A percentile compares a stretch with the other conserved stretches of the same genome.
phyloP scores from a whole-genome alignment of 2,329 filamentous ascomycete genomes.

The Colletotrichum liriopes region DNA sequence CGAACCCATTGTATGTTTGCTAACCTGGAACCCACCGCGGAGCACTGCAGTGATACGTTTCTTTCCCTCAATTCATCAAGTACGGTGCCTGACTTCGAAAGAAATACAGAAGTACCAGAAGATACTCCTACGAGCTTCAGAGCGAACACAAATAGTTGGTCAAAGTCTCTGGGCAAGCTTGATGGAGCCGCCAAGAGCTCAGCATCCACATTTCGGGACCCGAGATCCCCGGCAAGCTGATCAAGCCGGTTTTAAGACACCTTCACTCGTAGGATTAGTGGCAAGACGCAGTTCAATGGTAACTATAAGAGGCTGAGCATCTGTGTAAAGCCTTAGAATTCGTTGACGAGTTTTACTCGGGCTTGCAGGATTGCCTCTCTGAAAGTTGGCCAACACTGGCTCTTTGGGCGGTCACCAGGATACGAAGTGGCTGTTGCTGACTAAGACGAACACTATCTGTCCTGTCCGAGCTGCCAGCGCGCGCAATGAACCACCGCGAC shows the following conservation, averaged over 20 bases:
- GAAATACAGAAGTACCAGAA: too few species aligned
- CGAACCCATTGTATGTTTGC: too few species aligned
- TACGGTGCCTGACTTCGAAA: too few species aligned
- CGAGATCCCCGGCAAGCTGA: not conserved
- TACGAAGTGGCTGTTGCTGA: conserved; percentile 3
- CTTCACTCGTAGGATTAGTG: not conserved
- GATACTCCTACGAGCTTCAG: too few species aligned
- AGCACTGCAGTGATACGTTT: too few species aligned
- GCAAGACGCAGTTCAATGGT: not conserved
- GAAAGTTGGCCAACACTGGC: not conserved
- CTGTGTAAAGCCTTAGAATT: too few species aligned
- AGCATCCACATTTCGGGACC: not conserved
- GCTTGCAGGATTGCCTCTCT: not conserved
- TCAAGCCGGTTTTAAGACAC: not conserved
- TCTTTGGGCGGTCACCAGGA: not conserved
- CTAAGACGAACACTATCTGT: conserved; percentile 22
- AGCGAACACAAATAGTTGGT: too few species aligned
- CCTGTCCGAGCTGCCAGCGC: not conserved
- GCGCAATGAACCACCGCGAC: conserved; percentile 2
- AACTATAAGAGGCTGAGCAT: rapidly evolving
- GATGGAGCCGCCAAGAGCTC: not conserved
- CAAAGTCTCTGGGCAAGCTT: not conserved
- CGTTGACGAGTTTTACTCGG: not conserved
- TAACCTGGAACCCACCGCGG: too few species aligned
- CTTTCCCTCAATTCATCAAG: too few species aligned